Percentiles rank a stretch among this genome's conserved stretches.
These are phyloP conservation scores for Microcos paniculata DNA, from an alignment of 345 rosid genomes.

Conservation along the genomic window DNA sequence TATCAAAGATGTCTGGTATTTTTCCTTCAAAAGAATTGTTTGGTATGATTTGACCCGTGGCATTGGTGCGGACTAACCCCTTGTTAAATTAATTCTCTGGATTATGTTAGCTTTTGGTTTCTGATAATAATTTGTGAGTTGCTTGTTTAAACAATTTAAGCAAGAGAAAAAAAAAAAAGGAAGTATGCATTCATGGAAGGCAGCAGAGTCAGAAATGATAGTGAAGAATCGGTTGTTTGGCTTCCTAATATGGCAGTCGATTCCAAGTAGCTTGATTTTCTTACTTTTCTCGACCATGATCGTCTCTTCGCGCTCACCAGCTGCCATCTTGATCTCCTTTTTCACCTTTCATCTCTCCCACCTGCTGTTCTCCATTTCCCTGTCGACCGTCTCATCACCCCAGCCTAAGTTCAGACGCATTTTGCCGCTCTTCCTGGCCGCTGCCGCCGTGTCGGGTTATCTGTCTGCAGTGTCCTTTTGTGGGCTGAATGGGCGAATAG, in stretches of 20 bases:
- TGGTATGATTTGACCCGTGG: too few relatives aligned
- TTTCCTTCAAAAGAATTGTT: too few relatives aligned
- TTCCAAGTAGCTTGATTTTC: constrained; percentile 53
- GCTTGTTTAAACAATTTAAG: too few relatives aligned
- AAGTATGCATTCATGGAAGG: constrained; percentile 7
- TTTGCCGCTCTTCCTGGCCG: constrained; percentile 43
- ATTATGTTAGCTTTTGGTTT: too few relatives aligned
- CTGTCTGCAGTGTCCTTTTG: constrained; percentile 41
- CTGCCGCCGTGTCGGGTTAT: constrained; percentile 44
- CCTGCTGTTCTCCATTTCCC: constrained; percentile 57
- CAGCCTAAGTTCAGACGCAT: constrained; percentile 1
- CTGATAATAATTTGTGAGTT: too few relatives aligned
- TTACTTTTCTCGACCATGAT: constrained; percentile 44
- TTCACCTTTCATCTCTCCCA: constrained; percentile 51
- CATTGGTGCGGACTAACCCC: too few relatives aligned
- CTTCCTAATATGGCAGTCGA: constrained; percentile 75
- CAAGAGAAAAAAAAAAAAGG: neutral
- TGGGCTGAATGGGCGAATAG: constrained; percentile 35
- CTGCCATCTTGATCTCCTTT: constrained; percentile 30
- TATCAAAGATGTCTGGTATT: too few relatives aligned
- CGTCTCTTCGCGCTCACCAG: constrained; percentile 14
- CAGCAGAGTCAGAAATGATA: constrained; percentile 33
- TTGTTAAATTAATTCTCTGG: too few relatives aligned
- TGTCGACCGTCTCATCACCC: constrained; percentile 51
- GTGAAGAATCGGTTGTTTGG: constrained; percentile 52